Evolutionary conservation across 352 stramenopile species (phyloP).

Genomic region (Plasmopara viticola): DNA sequence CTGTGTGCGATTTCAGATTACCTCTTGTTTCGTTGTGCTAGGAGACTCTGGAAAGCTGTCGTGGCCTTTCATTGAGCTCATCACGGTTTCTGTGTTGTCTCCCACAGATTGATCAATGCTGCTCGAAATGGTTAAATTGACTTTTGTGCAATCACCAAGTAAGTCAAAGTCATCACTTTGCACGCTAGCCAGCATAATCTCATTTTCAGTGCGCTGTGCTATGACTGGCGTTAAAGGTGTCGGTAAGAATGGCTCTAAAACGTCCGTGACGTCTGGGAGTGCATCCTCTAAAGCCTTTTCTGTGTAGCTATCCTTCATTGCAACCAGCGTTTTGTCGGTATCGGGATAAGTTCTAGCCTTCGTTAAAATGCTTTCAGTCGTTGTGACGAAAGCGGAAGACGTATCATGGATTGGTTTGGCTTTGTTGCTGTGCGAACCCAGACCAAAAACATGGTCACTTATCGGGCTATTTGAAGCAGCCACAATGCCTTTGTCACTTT

Average conservation of each 20-base stretch:
- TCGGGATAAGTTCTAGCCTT: not conserved
- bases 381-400: not conserved
- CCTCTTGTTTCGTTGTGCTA: conserved; percentile 9
- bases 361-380: not conserved
- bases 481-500: not conserved
- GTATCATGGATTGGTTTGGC: not conserved
- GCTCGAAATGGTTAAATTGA: not conserved
- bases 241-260: conserved; percentile 14
- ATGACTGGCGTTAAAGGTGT: conserved; percentile 1
- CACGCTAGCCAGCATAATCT: conserved; percentile 23
- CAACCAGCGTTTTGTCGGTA: conserved; percentile 1
- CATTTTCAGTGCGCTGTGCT: conserved; percentile 6
- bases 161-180: conserved; percentile 26
- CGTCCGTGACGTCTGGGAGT: conserved; percentile 6
- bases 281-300: conserved; percentile 1
- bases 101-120: conserved; percentile 3
- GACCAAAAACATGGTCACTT: not conserved
- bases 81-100: not conserved
- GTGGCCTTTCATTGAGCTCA: conserved; percentile 1
- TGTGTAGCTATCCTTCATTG: not conserved
- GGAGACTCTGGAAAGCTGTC: not conserved
- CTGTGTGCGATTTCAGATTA: conserved; percentile 5
- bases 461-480: not conserved
- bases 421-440: not conserved
- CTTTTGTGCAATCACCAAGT: conserved; percentile 5